Evolutionary conservation across 2,329 filamentous ascomycete species (phyloP), one percentile per base, ranked within the genome.

Genomic region (Leptodontidium sp.): DNA sequence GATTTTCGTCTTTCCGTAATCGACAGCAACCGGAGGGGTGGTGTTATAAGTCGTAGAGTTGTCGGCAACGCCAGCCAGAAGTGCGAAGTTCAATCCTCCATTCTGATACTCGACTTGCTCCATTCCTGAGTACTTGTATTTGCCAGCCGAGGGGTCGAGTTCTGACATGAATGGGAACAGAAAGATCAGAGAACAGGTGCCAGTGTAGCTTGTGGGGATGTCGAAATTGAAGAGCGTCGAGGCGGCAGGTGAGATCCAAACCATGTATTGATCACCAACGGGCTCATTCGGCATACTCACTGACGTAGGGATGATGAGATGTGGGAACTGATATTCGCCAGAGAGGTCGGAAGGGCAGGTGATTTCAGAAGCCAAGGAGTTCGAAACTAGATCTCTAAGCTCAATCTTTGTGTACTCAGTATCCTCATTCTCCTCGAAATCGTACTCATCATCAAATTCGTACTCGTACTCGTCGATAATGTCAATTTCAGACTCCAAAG

Each of bases 211-310:
- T 12, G 64, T 32, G 3, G 75, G 74, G 21, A 77, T 73, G 50
- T 75, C 75, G 61, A 78, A 78, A 65, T 74, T 76, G 68, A 76
- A 77, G 43, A 77, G 66, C 0, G 76, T 77, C 15, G 71, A 72
- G 50, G 77, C 76, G 26, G 59, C 59, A 11, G 71, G 57, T 5
- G 73, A 74, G 67, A 78, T 76, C 29, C 68, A 70, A 5, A 75
- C 75, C 12, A 50, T 69, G 58, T 70, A 69, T 1, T 71, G 71
- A 32, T 72, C 71, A 12, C 75, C 73, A 50, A 73, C 74, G 2
- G 71, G 26, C 12, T 64, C 43, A 24, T 74, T 63, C 11, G 74
- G 71, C 8, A 52, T 68, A 9, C 71, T 32, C 2, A 68, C 58
- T 11, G 74, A 76, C 2, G 75, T 77, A 15, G 77, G 75, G 21